phyloP scores from a whole-genome alignment of 2,329 filamentous ascomycete species.

The Pleomassaria siparia region DNA sequence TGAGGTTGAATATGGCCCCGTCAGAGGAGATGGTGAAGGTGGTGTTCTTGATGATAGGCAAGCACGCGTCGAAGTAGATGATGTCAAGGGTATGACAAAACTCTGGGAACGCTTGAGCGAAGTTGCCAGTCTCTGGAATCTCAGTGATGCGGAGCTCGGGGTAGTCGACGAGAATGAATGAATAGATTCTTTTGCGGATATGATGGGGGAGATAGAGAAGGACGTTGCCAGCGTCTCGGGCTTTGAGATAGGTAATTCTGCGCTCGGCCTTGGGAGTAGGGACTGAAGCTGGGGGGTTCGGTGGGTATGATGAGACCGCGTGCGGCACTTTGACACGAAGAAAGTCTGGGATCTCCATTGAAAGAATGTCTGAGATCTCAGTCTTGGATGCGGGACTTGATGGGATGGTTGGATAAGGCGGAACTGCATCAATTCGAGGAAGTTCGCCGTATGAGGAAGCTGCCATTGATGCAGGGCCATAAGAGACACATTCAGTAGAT shows the following conservation, averaged over 20 bases:
- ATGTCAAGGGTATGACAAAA: neutral
- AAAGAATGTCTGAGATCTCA: no score
- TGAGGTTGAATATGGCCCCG: slow-evolving; percentile 4
- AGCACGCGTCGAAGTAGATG: slow-evolving; percentile 4
- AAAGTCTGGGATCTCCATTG: neutral
- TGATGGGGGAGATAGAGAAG: slow-evolving; percentile 2
- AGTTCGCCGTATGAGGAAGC: no score
- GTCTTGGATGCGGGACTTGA: no score
- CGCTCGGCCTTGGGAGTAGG: neutral
- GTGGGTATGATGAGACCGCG: neutral
- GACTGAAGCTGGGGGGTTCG: neutral
- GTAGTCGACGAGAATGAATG: neutral
- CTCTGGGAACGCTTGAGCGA: neutral
- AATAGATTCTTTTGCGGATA: slow-evolving; percentile 1
- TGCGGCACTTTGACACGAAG: neutral
- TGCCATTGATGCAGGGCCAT: no score
- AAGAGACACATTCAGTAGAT: no score
- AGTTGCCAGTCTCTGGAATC: slow-evolving; percentile 3
- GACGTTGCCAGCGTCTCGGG: neutral
- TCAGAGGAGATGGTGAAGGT: slow-evolving; percentile 2
- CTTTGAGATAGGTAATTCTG: neutral
- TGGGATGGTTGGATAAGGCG: no score
- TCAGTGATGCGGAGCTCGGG: slow-evolving; percentile 3
- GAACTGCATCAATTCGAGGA: no score
- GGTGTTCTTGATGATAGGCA: slow-evolving; percentile 1